A percentile compares a stretch with the other conserved stretches of the same genome.
These are phyloP conservation scores for Talaromyces borbonicus DNA, from an alignment of 495 filamentous ascomycete species.

Conservation along the genomic window DNA sequence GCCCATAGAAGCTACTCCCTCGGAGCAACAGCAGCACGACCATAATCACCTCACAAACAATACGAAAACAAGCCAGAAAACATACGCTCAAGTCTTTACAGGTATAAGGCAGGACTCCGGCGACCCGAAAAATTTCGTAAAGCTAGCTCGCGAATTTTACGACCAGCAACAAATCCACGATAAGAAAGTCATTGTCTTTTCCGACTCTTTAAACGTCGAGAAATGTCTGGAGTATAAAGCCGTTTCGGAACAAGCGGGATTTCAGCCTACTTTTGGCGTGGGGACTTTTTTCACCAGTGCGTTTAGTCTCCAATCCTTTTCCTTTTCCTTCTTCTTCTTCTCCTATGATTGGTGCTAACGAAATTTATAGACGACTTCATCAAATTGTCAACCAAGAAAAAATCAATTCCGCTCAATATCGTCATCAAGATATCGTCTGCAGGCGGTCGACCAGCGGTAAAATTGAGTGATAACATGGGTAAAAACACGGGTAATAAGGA, in stretches of 20 bases:
- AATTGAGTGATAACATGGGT: conserved; percentile 92
- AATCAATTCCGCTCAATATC: conserved; percentile 92
- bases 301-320: no score
- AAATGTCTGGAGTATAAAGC: conserved; percentile 82
- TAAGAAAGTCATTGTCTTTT: conserved; percentile 93
- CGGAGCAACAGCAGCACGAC: no score
- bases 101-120: conserved; percentile 94
- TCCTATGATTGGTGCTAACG: not conserved
- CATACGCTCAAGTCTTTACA: conserved; percentile 77
- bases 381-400: conserved; percentile 55
- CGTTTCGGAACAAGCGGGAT: conserved; percentile 67
- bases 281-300: conserved; percentile 88
- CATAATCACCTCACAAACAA: conserved; percentile 8
- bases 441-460: conserved; percentile 71
- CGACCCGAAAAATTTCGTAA: conserved; percentile 73
- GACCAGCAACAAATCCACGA: conserved; percentile 62
- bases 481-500: conserved; percentile 88
- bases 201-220: conserved; percentile 86
- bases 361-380: conserved; percentile 60
- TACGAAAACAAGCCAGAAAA: conserved; percentile 18
- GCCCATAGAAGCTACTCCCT: conserved; percentile 23
- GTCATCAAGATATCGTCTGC: conserved; percentile 92
- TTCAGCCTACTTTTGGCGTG: conserved; percentile 80
- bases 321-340: not conserved
- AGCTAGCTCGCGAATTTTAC: conserved; percentile 80